A percentile compares a stretch with the other conserved stretches of the same genome.
Evolutionary conservation across 371 early-diverging fungal species (phyloP).

Genomic region (Fennellomyces sp.): DNA sequence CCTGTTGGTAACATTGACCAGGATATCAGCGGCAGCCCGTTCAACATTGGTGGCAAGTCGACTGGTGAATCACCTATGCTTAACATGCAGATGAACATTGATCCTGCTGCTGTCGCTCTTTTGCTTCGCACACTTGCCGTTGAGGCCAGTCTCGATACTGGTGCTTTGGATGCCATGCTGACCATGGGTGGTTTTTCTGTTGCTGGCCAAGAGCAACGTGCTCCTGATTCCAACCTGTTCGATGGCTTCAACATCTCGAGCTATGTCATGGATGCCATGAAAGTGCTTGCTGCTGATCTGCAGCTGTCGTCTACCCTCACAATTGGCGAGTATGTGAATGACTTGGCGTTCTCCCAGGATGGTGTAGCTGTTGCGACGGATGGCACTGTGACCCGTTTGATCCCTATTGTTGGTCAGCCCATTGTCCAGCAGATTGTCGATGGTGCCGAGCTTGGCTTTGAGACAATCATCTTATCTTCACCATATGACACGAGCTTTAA

Average conservation of each 20-base stretch:
- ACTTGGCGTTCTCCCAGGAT: slow-evolving; percentile 46
- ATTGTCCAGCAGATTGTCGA: slow-evolving; percentile 57
- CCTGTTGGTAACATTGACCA: no score
- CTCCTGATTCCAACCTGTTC: slow-evolving; percentile 40
- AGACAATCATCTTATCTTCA: slow-evolving; percentile 44
- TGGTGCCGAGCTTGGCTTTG: slow-evolving; percentile 44
- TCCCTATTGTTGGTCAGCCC: slow-evolving; percentile 52
- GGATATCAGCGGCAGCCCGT: no score
- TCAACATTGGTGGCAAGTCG: no score
- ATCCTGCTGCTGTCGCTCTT: slow-evolving; percentile 36
- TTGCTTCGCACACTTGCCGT: slow-evolving; percentile 50
- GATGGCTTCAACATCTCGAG: slow-evolving; percentile 45
- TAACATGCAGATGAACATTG: no score
- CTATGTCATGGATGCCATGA: slow-evolving; percentile 53
- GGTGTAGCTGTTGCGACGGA: slow-evolving; percentile 47
- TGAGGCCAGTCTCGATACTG: slow-evolving; percentile 37
- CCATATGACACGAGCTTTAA: slow-evolving; percentile 47
- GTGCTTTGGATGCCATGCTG: slow-evolving; percentile 51
- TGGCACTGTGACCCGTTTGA: slow-evolving; percentile 35
- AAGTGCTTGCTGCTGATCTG: slow-evolving; percentile 50
- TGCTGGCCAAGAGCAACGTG: slow-evolving; percentile 35
- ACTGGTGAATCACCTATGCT: no score
- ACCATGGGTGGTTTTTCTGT: slow-evolving; percentile 42
- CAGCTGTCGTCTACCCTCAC: slow-evolving; percentile 41
- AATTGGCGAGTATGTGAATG: slow-evolving; percentile 54